Evolutionary conservation across 495 filamentous ascomycete species (phyloP).

Genomic region (Podospora comata): DNA sequence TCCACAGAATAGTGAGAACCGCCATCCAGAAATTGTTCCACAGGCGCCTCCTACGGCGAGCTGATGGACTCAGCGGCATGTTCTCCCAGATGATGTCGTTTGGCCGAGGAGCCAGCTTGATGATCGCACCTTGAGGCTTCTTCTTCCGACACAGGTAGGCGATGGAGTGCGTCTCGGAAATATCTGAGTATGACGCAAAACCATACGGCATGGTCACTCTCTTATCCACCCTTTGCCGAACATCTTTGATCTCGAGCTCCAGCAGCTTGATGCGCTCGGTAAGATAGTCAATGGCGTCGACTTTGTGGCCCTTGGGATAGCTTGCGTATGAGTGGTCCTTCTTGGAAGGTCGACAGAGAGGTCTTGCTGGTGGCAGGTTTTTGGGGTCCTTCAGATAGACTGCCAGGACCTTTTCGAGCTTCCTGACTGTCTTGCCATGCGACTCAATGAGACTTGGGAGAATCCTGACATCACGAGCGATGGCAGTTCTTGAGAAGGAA

Average conservation of each 20-base stretch:
- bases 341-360: constrained; percentile 73
- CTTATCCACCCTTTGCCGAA: constrained; percentile 76
- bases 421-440: constrained; percentile 74
- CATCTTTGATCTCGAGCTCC: constrained; percentile 79
- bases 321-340: constrained; percentile 57
- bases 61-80: constrained; percentile 62
- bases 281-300: constrained; percentile 93
- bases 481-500: constrained; percentile 71
- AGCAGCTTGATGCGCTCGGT: constrained; percentile 78
- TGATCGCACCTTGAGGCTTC: constrained; percentile 73
- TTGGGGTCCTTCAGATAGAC: constrained; percentile 88
- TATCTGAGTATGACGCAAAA: constrained; percentile 88
- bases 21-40: constrained; percentile 80
- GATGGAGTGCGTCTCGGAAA: constrained; percentile 82
- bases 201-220: constrained; percentile 86
- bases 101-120: constrained; percentile 77
- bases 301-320: constrained; percentile 63
- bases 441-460: constrained; percentile 79
- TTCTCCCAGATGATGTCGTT: constrained; percentile 98
- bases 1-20: constrained; percentile 79
- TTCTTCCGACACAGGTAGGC: constrained; percentile 78
- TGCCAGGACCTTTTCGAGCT: constrained; percentile 77
- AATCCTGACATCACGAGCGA: constrained; percentile 88
- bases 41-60: constrained; percentile 67
- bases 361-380: constrained; percentile 72